phyloP scores from a whole-genome alignment of 257 asterid species.

The Nicotiana paniculata region DNA sequence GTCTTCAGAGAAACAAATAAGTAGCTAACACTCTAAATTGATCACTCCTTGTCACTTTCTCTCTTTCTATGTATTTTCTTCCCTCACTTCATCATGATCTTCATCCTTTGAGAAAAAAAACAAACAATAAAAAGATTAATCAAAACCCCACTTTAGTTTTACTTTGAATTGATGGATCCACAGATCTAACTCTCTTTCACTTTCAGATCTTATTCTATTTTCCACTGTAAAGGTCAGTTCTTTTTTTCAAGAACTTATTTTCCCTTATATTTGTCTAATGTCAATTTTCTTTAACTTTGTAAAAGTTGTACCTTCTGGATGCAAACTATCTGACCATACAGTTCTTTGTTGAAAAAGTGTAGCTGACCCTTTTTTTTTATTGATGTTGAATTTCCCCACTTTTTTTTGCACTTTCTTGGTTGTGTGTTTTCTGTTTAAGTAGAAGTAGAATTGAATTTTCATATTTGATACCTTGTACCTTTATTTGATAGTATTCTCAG shows the following conservation, averaged over 20 bases:
- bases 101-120: constrained; percentile 17
- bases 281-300: constrained; percentile 8
- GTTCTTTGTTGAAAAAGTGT: constrained; percentile 17
- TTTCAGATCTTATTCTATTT: constrained; percentile 45
- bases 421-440: constrained; percentile 16
- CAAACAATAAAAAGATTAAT: background rate
- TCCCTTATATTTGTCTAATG: too few relatives aligned
- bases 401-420: background rate
- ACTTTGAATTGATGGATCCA: constrained; percentile 46
- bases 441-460: background rate
- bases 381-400: constrained; percentile 22
- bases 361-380: constrained; percentile 32
- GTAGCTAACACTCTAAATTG: constrained; percentile 7
- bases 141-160: background rate
- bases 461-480: constrained; percentile 2
- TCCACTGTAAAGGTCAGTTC: constrained; percentile 30
- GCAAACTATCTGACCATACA: constrained; percentile 29
- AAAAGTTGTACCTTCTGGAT: constrained; percentile 42
- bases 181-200: constrained; percentile 53
- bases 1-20: constrained; percentile 50
- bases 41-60: constrained; percentile 7
- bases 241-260: background rate
- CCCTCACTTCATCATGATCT: constrained; percentile 24
- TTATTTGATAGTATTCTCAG: background rate
- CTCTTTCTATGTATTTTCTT: background rate